Evolutionary conservation across 225 moss, liverwort and hornwort species (phyloP).

Genomic region (Straminergon stramineum): DNA sequence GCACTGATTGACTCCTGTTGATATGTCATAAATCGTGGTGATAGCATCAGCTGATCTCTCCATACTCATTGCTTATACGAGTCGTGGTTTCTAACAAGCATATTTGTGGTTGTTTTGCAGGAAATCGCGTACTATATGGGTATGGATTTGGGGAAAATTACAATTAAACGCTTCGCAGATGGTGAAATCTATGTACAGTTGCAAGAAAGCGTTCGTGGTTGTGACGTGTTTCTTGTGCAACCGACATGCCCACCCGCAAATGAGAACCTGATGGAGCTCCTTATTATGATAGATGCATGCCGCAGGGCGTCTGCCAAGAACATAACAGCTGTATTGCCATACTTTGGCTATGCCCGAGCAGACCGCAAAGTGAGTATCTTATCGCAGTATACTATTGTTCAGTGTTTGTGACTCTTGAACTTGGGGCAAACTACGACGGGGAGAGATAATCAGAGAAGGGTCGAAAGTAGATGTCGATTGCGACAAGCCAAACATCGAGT

Average conservation of each 20-base stretch:
- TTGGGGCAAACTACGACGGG: neutral
- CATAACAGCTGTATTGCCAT: slow-evolving; percentile 92
- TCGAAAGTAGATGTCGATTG: neutral
- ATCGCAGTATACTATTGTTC: neutral
- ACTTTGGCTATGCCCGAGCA: slow-evolving; percentile 95
- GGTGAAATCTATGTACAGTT: slow-evolving; percentile 98
- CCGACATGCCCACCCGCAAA: slow-evolving; percentile 98
- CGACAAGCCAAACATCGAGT: neutral
- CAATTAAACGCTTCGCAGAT: slow-evolving; percentile 94
- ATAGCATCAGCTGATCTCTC: neutral
- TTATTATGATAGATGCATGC: slow-evolving; percentile 98
- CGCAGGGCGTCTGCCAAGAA: slow-evolving; percentile 95
- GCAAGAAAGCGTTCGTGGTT: slow-evolving; percentile 96
- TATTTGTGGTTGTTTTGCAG: slow-evolving; percentile 18
- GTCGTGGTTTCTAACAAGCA: neutral
- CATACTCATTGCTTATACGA: neutral
- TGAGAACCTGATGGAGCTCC: slow-evolving; percentile 93
- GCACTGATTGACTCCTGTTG: neutral
- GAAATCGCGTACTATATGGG: slow-evolving; percentile 98
- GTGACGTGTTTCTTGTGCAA: slow-evolving; percentile 89
- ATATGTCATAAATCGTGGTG: neutral
- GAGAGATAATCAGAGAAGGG: neutral
- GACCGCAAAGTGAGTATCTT: slow-evolving; percentile 73
- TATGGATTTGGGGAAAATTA: slow-evolving; percentile 74
- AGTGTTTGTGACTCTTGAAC: neutral